Evolutionary conservation across 352 stramenopile genomes (phyloP).

Genomic region (Phytophthora tentaculata): DNA sequence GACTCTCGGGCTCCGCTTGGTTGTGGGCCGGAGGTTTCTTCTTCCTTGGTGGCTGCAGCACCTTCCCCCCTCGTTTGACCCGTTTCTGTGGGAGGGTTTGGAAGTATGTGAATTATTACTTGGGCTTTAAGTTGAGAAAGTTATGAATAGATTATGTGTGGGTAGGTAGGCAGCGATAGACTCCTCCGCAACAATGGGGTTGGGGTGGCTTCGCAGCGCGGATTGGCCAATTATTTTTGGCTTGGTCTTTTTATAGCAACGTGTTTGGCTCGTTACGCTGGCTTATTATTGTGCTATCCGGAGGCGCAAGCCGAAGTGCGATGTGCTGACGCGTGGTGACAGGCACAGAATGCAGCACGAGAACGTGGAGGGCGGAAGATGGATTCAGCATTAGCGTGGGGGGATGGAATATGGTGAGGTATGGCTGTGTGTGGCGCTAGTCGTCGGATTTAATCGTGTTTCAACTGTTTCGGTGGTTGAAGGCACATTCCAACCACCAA

Average conservation of each 20-base stretch:
- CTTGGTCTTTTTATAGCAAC: constrained; percentile 26
- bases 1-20: constrained; percentile 24
- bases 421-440: too few relatives aligned
- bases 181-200: constrained; percentile 25
- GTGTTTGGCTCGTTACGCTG: constrained; percentile 8
- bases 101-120: neutral
- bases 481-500: constrained; percentile 4
- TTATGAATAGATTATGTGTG: constrained; percentile 1
- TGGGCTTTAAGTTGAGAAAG: neutral
- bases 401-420: too few relatives aligned
- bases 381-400: neutral
- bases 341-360: neutral
- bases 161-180: constrained; percentile 3
- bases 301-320: constrained; percentile 12
- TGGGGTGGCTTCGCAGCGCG: neutral
- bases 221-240: constrained; percentile 27
- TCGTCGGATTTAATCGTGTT: neutral
- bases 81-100: constrained; percentile 21
- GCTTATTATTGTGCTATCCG: constrained; percentile 23
- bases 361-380: neutral
- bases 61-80: constrained; percentile 31
- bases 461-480: neutral
- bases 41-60: constrained; percentile 32
- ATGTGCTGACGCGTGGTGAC: constrained; percentile 32
- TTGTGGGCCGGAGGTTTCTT: constrained; percentile 41